Conservation (phyloP, 139 green algal genomes). For the Picochlorum costavermella region DNA sequence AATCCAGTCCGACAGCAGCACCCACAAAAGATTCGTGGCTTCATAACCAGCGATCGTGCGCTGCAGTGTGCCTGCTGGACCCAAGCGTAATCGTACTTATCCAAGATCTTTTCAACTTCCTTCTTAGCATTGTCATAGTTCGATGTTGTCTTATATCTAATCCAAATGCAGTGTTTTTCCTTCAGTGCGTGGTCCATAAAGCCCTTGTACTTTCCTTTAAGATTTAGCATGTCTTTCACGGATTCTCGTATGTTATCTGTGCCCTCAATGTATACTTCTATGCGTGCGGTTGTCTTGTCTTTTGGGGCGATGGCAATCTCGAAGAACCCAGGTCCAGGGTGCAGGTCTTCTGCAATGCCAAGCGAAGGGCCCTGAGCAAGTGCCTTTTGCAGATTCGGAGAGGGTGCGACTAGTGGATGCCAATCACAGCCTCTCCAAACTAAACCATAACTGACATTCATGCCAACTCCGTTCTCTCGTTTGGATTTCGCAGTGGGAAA, state of each 20-base stretch:
- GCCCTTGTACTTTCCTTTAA: background rate
- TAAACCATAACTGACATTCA: background rate
- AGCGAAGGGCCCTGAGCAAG: background rate
- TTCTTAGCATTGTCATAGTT: slow-evolving; percentile 1
- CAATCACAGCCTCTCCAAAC: slow-evolving; percentile 1
- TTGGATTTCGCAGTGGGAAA: background rate
- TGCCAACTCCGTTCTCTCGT: background rate
- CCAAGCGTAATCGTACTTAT: slow-evolving; percentile 12
- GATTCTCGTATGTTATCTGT: background rate
- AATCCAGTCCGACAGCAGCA: slow-evolving; percentile 7
- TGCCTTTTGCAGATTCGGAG: background rate
- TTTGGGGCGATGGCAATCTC: slow-evolving; percentile 10
- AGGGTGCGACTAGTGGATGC: slow-evolving; percentile 1
- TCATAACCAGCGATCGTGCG: background rate
- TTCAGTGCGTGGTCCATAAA: slow-evolving; percentile 7
- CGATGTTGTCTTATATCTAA: background rate
- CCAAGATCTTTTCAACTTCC: background rate
- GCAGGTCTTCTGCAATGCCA: background rate
- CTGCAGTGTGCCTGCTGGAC: background rate
- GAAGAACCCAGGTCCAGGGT: slow-evolving; percentile 4
- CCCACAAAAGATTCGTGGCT: background rate
- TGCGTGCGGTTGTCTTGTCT: background rate
- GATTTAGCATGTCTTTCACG: background rate
- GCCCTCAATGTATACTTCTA: slow-evolving; percentile 7
- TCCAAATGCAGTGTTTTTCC: background rate